Conservation (phyloP, 2,329 filamentous ascomycete species). For the Diplodia intermedia region DNA sequence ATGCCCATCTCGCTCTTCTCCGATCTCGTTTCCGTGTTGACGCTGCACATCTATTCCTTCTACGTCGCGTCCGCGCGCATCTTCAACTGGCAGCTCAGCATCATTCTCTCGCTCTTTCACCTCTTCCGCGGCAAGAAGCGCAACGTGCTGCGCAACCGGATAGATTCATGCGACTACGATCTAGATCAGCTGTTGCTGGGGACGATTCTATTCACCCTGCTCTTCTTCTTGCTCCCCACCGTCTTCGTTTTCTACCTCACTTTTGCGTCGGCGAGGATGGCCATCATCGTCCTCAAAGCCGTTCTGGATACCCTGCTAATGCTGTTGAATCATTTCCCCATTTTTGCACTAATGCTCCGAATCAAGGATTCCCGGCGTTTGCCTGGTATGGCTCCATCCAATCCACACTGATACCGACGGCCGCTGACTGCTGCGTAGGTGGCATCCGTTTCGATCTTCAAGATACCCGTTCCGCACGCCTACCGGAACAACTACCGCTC, state of each 20-base stretch:
- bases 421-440: conserved; percentile 53
- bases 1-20: conserved; percentile 97
- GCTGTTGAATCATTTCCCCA: conserved; percentile 94
- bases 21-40: conserved; percentile 87
- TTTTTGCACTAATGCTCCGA: conserved; percentile 95
- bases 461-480: conserved; percentile 63
- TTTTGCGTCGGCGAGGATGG: conserved; percentile 92
- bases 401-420: not conserved
- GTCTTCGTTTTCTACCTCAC: conserved; percentile 97
- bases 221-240: conserved; percentile 94
- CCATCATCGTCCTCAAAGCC: conserved; percentile 92
- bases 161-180: conserved; percentile 98
- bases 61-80: conserved; percentile 96
- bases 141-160: conserved; percentile 94
- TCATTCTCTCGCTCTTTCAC: conserved; percentile 96
- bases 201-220: conserved; percentile 92
- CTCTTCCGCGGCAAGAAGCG: conserved; percentile 98
- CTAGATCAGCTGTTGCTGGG: conserved; percentile 94
- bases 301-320: conserved; percentile 89
- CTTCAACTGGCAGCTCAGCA: conserved; percentile 98
- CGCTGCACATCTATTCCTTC: conserved; percentile 96
- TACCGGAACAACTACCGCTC: conserved; percentile 47
- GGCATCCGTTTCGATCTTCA: conserved; percentile 90
- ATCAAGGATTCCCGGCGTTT: conserved; percentile 90
- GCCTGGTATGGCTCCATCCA: conserved; percentile 66